A percentile compares a stretch with the other conserved stretches of the same genome.
Evolutionary conservation across 2,329 filamentous ascomycete genomes (phyloP).

Genomic region (Aspergillus proliferans): DNA sequence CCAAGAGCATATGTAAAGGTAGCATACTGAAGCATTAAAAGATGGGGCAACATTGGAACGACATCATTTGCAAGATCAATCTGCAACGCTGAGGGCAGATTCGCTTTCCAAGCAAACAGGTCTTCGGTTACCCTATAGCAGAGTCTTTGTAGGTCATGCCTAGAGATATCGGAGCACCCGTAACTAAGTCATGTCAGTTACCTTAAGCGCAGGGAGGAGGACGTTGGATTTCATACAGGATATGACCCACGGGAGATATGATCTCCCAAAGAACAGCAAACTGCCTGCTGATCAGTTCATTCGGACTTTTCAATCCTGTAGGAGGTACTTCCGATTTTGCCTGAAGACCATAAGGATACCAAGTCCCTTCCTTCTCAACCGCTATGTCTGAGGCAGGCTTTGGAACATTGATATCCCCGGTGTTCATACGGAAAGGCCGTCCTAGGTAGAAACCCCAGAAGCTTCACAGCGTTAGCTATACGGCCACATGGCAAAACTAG

Average conservation of each 20-base stretch:
- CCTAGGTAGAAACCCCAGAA: conserved; percentile 42
- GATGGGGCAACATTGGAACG: conserved; percentile 31
- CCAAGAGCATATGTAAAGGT: neutral
- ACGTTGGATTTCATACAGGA: conserved; percentile 24
- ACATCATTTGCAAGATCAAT: conserved; percentile 29
- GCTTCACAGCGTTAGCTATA: conserved; percentile 11
- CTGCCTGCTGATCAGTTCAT: conserved; percentile 31
- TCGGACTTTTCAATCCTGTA: conserved; percentile 22
- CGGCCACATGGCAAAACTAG: too few relatives aligned
- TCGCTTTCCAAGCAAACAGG: conserved; percentile 38
- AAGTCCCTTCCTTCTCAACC: conserved; percentile 22
- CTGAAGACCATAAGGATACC: conserved; percentile 27
- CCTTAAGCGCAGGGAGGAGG: conserved; percentile 1
- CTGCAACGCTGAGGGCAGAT: conserved; percentile 31
- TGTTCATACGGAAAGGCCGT: conserved; percentile 37
- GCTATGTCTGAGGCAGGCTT: conserved; percentile 29
- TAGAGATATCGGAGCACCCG: conserved; percentile 32
- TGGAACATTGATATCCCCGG: conserved; percentile 35
- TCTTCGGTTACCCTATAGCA: conserved; percentile 31
- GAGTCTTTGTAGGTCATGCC: conserved; percentile 32
- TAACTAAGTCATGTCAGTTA: conserved; percentile 18
- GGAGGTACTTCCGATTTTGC: conserved; percentile 9
- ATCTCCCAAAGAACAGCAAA: conserved; percentile 40
- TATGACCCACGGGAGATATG: conserved; percentile 38
- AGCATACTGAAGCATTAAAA: conserved; percentile 37